A percentile compares a stretch with the other conserved stretches of the same genome.
Conservation (phyloP, 441 rosid genomes). For the Erodium texanum region DNA sequence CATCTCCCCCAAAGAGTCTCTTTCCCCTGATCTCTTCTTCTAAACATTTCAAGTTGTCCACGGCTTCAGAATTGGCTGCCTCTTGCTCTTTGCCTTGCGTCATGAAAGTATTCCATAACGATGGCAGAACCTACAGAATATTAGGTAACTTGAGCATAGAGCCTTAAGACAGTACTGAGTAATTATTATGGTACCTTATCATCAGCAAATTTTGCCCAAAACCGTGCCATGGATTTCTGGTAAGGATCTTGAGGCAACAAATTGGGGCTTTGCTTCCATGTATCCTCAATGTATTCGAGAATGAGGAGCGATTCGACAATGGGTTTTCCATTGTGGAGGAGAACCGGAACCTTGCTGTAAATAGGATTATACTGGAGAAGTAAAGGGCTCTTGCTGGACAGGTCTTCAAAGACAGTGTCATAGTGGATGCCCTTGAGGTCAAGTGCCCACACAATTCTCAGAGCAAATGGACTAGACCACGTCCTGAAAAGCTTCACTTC, state of each 20-base stretch:
- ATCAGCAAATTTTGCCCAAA: constrained; percentile 17
- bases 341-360: constrained; percentile 35
- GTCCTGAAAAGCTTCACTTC: constrained; percentile 36
- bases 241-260: constrained; percentile 16
- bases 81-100: constrained; percentile 28
- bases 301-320: constrained; percentile 35
- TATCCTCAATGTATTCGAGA: constrained; percentile 34
- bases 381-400: constrained; percentile 28
- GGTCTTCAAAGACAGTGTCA: constrained; percentile 32
- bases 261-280: constrained; percentile 27
- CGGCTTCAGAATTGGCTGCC: constrained; percentile 19
- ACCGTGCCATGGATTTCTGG: constrained; percentile 11
- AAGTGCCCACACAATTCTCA: constrained; percentile 32
- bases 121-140: constrained; percentile 22
- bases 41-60: constrained; percentile 25
- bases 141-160: background rate
- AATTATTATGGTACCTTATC: constrained; percentile 9
- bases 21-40: constrained; percentile 37
- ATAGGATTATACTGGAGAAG: constrained; percentile 31
- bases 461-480: constrained; percentile 37
- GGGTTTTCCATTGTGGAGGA: constrained; percentile 36
- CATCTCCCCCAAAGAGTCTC: constrained; percentile 33
- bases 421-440: constrained; percentile 33
- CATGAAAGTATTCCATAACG: constrained; percentile 23
- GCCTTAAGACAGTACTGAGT: no score